phyloP scores from a whole-genome alignment of 2,329 filamentous ascomycete genomes.

The Onygenales sp. region DNA sequence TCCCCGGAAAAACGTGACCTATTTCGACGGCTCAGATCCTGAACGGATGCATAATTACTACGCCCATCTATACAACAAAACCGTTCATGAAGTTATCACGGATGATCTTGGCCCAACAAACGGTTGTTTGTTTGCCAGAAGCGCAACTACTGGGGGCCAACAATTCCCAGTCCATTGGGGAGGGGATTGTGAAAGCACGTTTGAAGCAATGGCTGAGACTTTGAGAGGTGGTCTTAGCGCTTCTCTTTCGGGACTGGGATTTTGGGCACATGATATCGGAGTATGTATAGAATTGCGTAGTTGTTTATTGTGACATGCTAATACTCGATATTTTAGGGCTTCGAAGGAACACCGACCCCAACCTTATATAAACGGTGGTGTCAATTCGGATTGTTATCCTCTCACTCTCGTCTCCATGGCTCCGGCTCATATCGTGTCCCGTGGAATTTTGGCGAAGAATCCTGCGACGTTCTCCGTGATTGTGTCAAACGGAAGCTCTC shows the following conservation, averaged over 20 bases:
- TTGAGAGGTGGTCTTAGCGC: constrained; percentile 56
- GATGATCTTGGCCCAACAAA: constrained; percentile 40
- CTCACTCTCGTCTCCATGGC: constrained; percentile 61
- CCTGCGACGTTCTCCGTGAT: constrained; percentile 46
- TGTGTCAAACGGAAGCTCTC: constrained; percentile 46
- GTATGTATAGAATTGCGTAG: background rate
- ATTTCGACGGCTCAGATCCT: constrained; percentile 53
- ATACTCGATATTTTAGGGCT: constrained; percentile 32
- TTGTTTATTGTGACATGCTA: background rate
- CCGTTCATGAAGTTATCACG: constrained; percentile 58
- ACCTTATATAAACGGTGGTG: constrained; percentile 72
- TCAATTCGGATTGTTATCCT: constrained; percentile 62
- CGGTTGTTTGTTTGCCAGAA: constrained; percentile 58
- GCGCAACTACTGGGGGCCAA: constrained; percentile 59
- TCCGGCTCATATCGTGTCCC: constrained; percentile 64
- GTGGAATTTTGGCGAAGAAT: constrained; percentile 61
- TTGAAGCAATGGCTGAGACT: constrained; percentile 63
- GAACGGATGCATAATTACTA: constrained; percentile 69
- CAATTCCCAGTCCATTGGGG: constrained; percentile 64
- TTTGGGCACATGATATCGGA: constrained; percentile 63
- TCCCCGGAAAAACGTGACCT: constrained; percentile 55
- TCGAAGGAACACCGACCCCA: constrained; percentile 57
- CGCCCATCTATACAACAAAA: constrained; percentile 62
- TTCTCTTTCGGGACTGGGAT: constrained; percentile 55
- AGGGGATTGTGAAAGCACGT: constrained; percentile 65